Conservation (phyloP, 2,329 filamentous ascomycete genomes). For the Tolypocladium nubicola region DNA sequence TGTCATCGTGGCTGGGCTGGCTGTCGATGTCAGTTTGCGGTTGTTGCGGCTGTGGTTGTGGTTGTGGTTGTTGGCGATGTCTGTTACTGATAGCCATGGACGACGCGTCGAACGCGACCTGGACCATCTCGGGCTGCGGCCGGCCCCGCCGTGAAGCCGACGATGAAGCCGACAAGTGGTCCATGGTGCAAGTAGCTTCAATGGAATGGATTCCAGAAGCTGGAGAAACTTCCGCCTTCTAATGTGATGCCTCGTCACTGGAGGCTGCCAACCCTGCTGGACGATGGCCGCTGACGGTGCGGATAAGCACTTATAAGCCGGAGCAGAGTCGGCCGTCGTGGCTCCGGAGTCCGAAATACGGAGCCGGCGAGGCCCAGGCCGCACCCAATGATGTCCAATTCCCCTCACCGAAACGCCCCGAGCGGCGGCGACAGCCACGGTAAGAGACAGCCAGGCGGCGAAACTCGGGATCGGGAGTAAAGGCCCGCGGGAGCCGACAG, state of each 20-base stretch:
- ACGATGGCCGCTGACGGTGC: not conserved
- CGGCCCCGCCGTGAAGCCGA: not conserved
- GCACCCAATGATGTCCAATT: not conserved
- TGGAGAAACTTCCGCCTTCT: not conserved
- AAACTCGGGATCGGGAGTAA: not conserved
- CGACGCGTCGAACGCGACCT: not conserved
- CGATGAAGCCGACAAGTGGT: not conserved
- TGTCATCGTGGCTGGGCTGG: not conserved
- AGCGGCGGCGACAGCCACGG: not conserved
- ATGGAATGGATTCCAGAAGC: not conserved
- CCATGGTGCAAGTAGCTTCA: not conserved
- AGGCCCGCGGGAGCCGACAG: not conserved
- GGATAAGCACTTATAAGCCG: not conserved
- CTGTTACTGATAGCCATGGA: not conserved
- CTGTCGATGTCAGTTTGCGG: not conserved
- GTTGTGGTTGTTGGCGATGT: not conserved
- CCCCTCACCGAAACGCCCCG: not conserved
- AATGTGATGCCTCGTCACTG: not conserved
- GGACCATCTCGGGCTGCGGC: conserved; percentile 3
- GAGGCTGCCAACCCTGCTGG: not conserved
- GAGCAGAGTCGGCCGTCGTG: not conserved
- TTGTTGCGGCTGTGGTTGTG: not conserved
- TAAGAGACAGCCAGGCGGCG: not conserved
- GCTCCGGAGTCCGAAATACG: not conserved
- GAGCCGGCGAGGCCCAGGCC: not conserved